Base-by-base conservation (phyloP, 805 yeast genomes). In the Nakazawaea populi region DNA sequence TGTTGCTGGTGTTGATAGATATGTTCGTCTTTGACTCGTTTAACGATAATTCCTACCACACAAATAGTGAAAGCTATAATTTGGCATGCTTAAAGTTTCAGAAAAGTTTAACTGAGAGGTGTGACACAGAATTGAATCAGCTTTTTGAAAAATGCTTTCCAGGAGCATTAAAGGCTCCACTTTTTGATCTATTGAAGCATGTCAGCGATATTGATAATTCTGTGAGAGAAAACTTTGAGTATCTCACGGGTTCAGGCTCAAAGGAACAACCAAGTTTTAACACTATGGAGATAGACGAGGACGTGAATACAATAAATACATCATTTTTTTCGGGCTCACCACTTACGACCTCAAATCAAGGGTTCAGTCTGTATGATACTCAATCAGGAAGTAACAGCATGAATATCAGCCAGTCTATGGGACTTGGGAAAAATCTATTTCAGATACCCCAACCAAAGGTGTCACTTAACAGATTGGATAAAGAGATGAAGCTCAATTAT, bases 401-500 rank as follows among this genome's bases (percentile, higher is more conserved):
- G 14, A 37, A 11, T 6, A 12, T n/a, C 18, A 6, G 6, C 18
- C 14, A 37, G 9, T 9, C 24, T 31, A 32, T 4, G 39, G 52
- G 14, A 12, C 8, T 58, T 6, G 27, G 48, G 2, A 56, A 60
- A 28, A 51, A 61, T n/a, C 47, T 72, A 4, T 74, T 73, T 50
- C 56, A 64, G 12, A 59, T 72, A 7, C 65, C 69, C 3, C 59
- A 69, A 4, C 72, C 79, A 0, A 55, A 57, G 24, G 46, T 72
- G 14, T 69, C 61, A 40, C 65, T 71, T 4, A 67, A 61, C 51
- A 55, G 76, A 24, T 49, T 66, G 47, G 68, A 72, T 44, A 69
- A 73, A 46, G 69, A 62, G 31, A 67, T 72, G 52, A 75, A 70
- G 35, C 70, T 76, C 41, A 80, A 74, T 60, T 73, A 74, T 57